Conservation (phyloP, 2,329 filamentous ascomycete genomes). For the Cercospora citrullina region DNA sequence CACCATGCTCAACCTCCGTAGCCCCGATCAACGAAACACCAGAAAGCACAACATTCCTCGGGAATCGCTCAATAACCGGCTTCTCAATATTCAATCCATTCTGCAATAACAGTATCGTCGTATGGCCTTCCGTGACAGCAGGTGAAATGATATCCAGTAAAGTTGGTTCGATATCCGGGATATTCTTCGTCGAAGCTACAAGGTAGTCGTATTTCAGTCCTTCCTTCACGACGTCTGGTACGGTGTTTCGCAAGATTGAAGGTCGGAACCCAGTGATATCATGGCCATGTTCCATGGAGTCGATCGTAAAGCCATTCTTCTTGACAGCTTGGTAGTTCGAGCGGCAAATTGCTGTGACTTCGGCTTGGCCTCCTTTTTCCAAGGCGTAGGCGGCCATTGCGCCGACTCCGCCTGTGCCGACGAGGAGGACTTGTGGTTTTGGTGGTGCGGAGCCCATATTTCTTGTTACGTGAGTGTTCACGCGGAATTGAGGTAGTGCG, state of each 20-base stretch:
- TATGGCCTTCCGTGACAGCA: slow-evolving; percentile 53
- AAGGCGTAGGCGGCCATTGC: slow-evolving; percentile 58
- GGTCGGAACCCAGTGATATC: slow-evolving; percentile 35
- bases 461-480: not conserved
- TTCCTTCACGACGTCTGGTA: slow-evolving; percentile 50
- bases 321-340: slow-evolving; percentile 56
- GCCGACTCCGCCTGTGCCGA: slow-evolving; percentile 59
- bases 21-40: slow-evolving; percentile 57
- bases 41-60: slow-evolving; percentile 54
- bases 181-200: slow-evolving; percentile 60
- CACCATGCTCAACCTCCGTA: slow-evolving; percentile 50
- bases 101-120: slow-evolving; percentile 59
- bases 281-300: slow-evolving; percentile 57
- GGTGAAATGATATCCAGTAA: slow-evolving; percentile 53
- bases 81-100: slow-evolving; percentile 66
- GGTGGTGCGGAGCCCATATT: slow-evolving; percentile 16
- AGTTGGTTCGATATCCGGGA: slow-evolving; percentile 55
- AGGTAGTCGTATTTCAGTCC: slow-evolving; percentile 54
- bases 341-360: slow-evolving; percentile 56
- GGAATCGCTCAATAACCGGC: slow-evolving; percentile 53
- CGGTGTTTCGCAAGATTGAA: slow-evolving; percentile 47
- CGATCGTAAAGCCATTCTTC: slow-evolving; percentile 54
- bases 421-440: slow-evolving; percentile 51
- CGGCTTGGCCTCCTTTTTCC: slow-evolving; percentile 52
- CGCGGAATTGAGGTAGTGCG: not conserved